Base-by-base conservation (phyloP, 2,329 filamentous ascomycete species). In the Thielaviopsis populi region DNA sequence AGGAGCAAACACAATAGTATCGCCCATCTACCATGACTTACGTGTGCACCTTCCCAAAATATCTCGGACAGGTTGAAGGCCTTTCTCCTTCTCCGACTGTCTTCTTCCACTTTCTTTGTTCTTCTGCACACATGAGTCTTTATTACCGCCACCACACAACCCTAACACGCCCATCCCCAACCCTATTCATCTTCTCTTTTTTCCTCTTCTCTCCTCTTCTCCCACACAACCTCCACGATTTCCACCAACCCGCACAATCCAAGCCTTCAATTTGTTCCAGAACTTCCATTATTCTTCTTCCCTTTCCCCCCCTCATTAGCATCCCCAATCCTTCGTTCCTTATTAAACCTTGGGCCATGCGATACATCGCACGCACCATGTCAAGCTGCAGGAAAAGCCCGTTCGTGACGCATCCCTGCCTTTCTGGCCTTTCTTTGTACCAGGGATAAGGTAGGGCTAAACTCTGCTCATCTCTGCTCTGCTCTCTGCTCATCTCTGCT, bases 341-440 rank as follows among this genome's bases (percentile, higher is more conserved):
- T 33, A 56, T 33, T 56, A 33, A 33, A 50, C 19, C 46, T 22
- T 56, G 53, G 22, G 24, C 53, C 53, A 33, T 56, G 53, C 24
- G 53, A 56, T 33, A 33, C 15, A 56, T 30, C 24, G 53, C 53
- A 56, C 53, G 53, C 53, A 56, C 53, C 53, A 56, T n/a, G 53
- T 19, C 27, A 33, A 27, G 53, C 53, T 56, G 53, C 13, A 56
- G 53, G 17, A 56, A 56, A 33, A 8, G 15, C 17, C 27, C 24
- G 53, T 33, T 56, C 53, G 24, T n/a, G 53, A 56, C 53, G 27
- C 53, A 56, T 4, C 53, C 53, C 50, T 54, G 50, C 50, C 50
- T 30, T 54, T 54, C 15, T 33, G 53, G 24, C 13, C 13, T 4
- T n/a, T 56, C 13, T 56, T 56, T 56, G 24, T 56, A 56, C 27